A percentile compares a stretch with the other conserved stretches of the same genome.
Conservation (phyloP, 805 yeast species). For the Metschnikowia lunata region DNA sequence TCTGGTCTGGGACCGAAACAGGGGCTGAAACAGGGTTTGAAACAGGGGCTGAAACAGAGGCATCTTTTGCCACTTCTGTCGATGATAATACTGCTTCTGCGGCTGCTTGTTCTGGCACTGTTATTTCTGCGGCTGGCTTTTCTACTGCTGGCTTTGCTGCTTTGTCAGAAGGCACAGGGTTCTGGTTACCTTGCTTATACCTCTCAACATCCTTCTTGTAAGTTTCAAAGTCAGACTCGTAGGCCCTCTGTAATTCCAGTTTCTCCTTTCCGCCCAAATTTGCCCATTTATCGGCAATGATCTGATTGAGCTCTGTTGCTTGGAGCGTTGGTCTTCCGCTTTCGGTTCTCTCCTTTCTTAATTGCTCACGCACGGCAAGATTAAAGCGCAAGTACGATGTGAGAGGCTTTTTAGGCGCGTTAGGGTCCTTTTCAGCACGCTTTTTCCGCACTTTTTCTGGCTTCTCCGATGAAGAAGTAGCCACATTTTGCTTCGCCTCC, state of each 20-base stretch:
- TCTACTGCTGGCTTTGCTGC: background rate
- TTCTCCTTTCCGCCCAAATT: slow-evolving; percentile 65
- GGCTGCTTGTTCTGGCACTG: background rate
- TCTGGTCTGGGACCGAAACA: too few relatives aligned
- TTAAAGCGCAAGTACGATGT: slow-evolving; percentile 80
- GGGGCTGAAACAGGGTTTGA: too few relatives aligned
- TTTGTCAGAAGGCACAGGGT: background rate
- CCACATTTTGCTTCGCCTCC: background rate
- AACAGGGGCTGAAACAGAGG: too few relatives aligned
- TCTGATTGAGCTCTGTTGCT: slow-evolving; percentile 74
- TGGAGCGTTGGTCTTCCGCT: slow-evolving; percentile 58
- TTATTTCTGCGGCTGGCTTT: background rate
- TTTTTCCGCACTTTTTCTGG: slow-evolving; percentile 40
- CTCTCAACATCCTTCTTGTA: slow-evolving; percentile 32
- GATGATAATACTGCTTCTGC: background rate
- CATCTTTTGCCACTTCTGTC: too few relatives aligned
- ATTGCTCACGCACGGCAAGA: slow-evolving; percentile 63
- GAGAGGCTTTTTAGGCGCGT: slow-evolving; percentile 92
- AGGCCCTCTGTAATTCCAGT: slow-evolving; percentile 60
- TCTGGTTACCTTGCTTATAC: slow-evolving; percentile 25
- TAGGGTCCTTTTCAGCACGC: slow-evolving; percentile 65
- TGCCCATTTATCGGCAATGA: slow-evolving; percentile 78
- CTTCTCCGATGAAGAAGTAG: background rate
- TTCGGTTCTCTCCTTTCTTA: slow-evolving; percentile 62
- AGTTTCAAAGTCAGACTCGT: slow-evolving; percentile 42